Evolutionary conservation across 495 filamentous ascomycete genomes (phyloP), one percentile per base, ranked within the genome.

Genomic region (Tuber borchii): DNA sequence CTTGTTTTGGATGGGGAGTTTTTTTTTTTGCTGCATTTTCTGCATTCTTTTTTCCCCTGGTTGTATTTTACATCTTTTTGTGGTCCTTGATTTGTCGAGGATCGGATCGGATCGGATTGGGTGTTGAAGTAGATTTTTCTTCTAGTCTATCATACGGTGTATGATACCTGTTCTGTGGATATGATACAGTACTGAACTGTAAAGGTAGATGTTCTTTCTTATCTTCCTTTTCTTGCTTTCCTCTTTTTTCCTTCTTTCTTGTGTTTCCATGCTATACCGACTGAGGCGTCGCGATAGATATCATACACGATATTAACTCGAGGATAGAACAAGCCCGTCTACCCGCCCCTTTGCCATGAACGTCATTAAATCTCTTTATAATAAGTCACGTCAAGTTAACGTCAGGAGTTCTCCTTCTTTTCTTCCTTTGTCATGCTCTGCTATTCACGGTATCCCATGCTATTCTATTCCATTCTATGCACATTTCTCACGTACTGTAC

Each of bases 61-160:
- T 75, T 75, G 70, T 77, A 69, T 68, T 76, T 77, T 65, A n/a
- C 8, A n/a, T 77, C 37, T 61, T 70, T 75, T 74, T 70, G 61
- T 71, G 70, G 73, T 69, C 31, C 71, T 65, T 31, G 51, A 61
- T 26, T 3, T 10, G n/a, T 26, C n/a, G 51, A 14, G 51, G 10
- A 26, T 26, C 22, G 7, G 48, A 56, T 26, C 22, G 7, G 48
- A 56, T 56, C n/a, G 2, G 51, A 61, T 61, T 2, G 51, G 51
- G 51, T 61, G 46, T 51, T 22, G 22, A 4, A 22, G n/a, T 61
- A 61, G 51, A 61, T 61, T 56, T 56, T 10, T 26, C 51, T 61
- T 61, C 51, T n/a, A 26, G n/a, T 61, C 51, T 26, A 26, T 61
- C 51, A 61, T 61, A 61, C 51, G 14, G n/a, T 56, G 51, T 61